Evolutionary conservation across 495 filamentous ascomycete species (phyloP).

Genomic region (Pyronema omphalodes): DNA sequence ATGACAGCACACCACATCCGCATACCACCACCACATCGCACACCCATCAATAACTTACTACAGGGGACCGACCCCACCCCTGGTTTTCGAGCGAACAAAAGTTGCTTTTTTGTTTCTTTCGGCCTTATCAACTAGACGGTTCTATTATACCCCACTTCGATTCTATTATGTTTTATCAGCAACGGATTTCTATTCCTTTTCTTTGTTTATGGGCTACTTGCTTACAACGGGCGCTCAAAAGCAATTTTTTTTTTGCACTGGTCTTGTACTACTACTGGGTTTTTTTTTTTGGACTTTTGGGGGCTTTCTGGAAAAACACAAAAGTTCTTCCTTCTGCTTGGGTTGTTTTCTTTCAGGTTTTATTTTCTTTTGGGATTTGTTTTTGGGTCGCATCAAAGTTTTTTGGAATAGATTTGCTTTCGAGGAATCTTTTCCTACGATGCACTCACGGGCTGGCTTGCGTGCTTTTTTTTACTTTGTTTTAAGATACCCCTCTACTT

Average conservation of each 20-base stretch:
- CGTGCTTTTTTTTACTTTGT: no score
- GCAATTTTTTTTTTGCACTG: background rate
- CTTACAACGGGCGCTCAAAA: conserved; percentile 2
- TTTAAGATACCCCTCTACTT: no score
- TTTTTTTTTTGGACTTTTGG: background rate
- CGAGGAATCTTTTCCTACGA: no score
- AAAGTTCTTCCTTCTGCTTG: background rate
- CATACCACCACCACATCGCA: background rate
- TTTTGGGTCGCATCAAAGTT: no score
- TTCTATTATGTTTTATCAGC: conserved; percentile 3
- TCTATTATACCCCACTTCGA: conserved; percentile 2
- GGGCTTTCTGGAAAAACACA: conserved; percentile 3
- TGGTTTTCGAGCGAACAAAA: background rate
- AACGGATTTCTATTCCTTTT: background rate
- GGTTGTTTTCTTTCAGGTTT: no score
- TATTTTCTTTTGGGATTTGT: no score
- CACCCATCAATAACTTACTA: background rate
- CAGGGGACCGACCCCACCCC: background rate
- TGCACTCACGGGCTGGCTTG: no score
- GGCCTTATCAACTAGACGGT: background rate
- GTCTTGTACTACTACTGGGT: background rate
- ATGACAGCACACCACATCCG: background rate
- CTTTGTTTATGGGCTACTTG: background rate
- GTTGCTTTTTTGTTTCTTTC: background rate
- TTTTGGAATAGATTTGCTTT: no score